phyloP scores from a whole-genome alignment of 2,329 filamentous ascomycete genomes.

The Penicillium sp. region DNA sequence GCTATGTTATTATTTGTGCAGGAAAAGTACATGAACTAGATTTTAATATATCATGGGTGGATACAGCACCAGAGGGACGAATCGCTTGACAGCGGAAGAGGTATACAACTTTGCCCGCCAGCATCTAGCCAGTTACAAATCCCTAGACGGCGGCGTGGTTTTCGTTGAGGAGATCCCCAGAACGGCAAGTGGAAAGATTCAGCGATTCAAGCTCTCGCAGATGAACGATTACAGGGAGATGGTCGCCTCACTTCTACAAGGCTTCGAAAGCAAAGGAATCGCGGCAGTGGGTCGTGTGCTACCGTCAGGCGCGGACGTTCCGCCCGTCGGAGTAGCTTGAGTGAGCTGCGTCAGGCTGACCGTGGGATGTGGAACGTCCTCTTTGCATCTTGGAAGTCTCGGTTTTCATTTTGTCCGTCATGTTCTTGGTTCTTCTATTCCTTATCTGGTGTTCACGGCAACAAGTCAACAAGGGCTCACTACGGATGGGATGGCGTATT shows the following conservation, averaged over 20 bases:
- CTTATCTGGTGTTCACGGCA: too few relatives aligned
- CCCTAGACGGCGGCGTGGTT: constrained; percentile 48
- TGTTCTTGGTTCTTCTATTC: too few relatives aligned
- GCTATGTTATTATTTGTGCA: too few relatives aligned
- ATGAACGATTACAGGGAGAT: constrained; percentile 44
- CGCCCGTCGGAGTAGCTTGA: constrained; percentile 18
- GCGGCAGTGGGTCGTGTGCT: constrained; percentile 3
- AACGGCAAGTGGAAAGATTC: constrained; percentile 54
- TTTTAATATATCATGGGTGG: too few relatives aligned
- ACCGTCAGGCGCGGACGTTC: constrained; percentile 18
- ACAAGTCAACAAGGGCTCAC: too few relatives aligned
- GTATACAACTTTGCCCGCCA: constrained; percentile 45
- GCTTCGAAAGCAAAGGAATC: constrained; percentile 8
- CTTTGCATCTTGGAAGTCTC: background rate
- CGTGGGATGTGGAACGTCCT: background rate
- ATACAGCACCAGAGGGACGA: too few relatives aligned
- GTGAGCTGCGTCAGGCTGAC: constrained; percentile 20
- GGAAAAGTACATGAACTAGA: too few relatives aligned
- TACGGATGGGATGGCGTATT: background rate
- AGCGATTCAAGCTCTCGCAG: constrained; percentile 43
- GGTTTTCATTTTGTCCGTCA: background rate
- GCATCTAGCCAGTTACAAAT: constrained; percentile 52
- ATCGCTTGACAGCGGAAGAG: constrained; percentile 40
- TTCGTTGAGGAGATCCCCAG: constrained; percentile 54
- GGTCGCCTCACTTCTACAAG: constrained; percentile 33